These are phyloP conservation scores for Euclidium syriacum DNA, from an alignment of 345 rosid genomes.

Conservation along the genomic window DNA sequence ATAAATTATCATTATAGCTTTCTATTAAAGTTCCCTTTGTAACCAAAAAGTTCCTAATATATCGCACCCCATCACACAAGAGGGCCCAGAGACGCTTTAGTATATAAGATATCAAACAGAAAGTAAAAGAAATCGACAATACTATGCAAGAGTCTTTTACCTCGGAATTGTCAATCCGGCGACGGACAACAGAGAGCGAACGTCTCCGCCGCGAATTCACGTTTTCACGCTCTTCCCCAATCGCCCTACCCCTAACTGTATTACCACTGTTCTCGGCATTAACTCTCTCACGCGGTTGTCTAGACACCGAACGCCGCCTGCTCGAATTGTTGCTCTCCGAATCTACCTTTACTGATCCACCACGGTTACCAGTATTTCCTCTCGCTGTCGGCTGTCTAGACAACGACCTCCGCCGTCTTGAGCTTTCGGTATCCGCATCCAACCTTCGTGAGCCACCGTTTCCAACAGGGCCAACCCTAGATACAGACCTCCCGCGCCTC, in stretches of 20 bases:
- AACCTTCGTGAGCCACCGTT: constrained; percentile 37
- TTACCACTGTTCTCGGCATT: constrained; percentile 12
- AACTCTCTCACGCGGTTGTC: constrained; percentile 24
- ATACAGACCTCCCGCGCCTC: constrained; percentile 83
- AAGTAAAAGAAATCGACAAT: not conserved
- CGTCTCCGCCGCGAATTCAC: constrained; percentile 44
- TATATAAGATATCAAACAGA: not conserved
- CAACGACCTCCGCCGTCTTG: constrained; percentile 62
- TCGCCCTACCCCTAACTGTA: constrained; percentile 29
- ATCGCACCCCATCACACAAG: not conserved
- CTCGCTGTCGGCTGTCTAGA: constrained; percentile 34
- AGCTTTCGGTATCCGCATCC: constrained; percentile 37
- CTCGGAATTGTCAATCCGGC: constrained; percentile 75
- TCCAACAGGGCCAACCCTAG: constrained; percentile 57
- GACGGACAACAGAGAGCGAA: constrained; percentile 66
- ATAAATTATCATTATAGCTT: constrained; percentile 13
- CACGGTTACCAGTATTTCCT: not conserved
- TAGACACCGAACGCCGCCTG: constrained; percentile 25
- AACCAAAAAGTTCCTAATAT: not conserved
- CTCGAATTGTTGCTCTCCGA: not conserved
- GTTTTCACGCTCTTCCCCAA: constrained; percentile 32
- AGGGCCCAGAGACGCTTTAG: constrained; percentile 15
- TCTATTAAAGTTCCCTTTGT: constrained; percentile 6
- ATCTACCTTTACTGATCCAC: not conserved
- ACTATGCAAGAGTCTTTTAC: constrained; percentile 25